phyloP scores from a whole-genome alignment of 768 basidiomycete genomes.

The Kwoniella botswanensis region DNA sequence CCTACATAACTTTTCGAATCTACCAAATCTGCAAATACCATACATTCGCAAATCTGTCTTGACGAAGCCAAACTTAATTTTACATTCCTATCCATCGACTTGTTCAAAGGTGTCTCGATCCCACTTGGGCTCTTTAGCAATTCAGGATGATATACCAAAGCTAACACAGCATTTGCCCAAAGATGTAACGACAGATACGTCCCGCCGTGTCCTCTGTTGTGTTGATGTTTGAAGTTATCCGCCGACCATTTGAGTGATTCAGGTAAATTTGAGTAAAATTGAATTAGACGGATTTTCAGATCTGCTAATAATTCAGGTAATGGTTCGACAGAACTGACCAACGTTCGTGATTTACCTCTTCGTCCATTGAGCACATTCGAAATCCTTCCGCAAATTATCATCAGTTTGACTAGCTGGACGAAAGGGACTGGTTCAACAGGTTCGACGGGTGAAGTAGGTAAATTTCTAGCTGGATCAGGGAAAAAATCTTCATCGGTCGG shows the following conservation, averaged over 20 bases:
- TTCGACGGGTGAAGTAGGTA: slow-evolving; percentile 26
- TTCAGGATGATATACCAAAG: slow-evolving; percentile 54
- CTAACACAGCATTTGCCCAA: slow-evolving; percentile 54
- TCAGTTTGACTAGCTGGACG: slow-evolving; percentile 52
- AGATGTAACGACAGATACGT: slow-evolving; percentile 43
- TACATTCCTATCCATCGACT: slow-evolving; percentile 48
- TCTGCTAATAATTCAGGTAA: slow-evolving; percentile 43
- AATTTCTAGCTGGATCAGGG: slow-evolving; percentile 49
- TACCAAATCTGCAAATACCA: slow-evolving; percentile 54
- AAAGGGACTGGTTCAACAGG: slow-evolving; percentile 51
- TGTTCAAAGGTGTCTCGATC: slow-evolving; percentile 53
- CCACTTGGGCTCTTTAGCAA: slow-evolving; percentile 51
- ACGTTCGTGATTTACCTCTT: slow-evolving; percentile 47
- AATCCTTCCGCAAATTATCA: slow-evolving; percentile 56
- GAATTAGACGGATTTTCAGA: slow-evolving; percentile 49
- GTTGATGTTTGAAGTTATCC: slow-evolving; percentile 54
- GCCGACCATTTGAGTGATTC: slow-evolving; percentile 49
- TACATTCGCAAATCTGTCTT: slow-evolving; percentile 55
- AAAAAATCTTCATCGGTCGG: slow-evolving; percentile 53
- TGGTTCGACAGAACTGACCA: slow-evolving; percentile 43
- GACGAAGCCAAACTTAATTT: slow-evolving; percentile 47
- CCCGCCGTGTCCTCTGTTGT: slow-evolving; percentile 44
- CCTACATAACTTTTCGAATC: slow-evolving; percentile 33
- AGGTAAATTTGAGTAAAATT: slow-evolving; percentile 48
- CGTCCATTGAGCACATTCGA: slow-evolving; percentile 54